Evolutionary conservation across 805 yeast species (phyloP), one percentile per base, ranked within the genome.

Genomic region (Candida stauntonica): DNA sequence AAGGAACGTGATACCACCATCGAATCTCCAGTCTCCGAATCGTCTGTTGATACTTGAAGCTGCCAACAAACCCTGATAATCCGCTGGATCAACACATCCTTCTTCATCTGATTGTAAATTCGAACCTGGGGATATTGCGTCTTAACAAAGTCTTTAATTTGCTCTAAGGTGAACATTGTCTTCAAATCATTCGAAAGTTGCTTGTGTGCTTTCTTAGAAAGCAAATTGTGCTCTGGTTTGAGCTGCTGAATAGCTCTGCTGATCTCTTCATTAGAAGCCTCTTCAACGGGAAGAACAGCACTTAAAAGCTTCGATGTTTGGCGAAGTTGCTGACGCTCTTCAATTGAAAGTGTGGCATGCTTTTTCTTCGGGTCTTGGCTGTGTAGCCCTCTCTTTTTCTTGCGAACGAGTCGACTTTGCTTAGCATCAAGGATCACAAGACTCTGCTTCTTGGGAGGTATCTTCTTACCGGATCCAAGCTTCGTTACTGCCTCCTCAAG

Each of bases 381-480:
- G 14, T n/a, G 13, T 11, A 6, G 11, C 6, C 18, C 18, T 34
- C 31, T 26, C 34, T n/a, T 32, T 16, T 31, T 38, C n/a, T 35
- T 35, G 5, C 46, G 35, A 2, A 48, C 33, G 4, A 53, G 40
- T 12, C 30, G 46, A 15, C 55, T 50, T 32, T 51, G 44, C 6
- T 36, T 29, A 5, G 56, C 58, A 27, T 51, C 36, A 28, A 53
- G 32, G 8, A 53, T 53, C 15, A 53, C 49, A 7, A 53, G 26
- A 18, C 35, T 33, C 34, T 50, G 58, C 29, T 50, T 53, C 24
- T 19, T 38, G n/a, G 58, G 48, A 3, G 52, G 41, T 12, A 42
- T 42, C 40, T 53, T 53, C 44, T 51, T 53, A 2, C 58, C 56
- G n/a, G 44, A 36, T 9, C 52, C 55, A 18, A 52, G 32, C 26